Evolutionary conservation across 768 basidiomycete species (phyloP), one percentile per base, ranked within the genome.

Genomic region (Nidularia sp.): DNA sequence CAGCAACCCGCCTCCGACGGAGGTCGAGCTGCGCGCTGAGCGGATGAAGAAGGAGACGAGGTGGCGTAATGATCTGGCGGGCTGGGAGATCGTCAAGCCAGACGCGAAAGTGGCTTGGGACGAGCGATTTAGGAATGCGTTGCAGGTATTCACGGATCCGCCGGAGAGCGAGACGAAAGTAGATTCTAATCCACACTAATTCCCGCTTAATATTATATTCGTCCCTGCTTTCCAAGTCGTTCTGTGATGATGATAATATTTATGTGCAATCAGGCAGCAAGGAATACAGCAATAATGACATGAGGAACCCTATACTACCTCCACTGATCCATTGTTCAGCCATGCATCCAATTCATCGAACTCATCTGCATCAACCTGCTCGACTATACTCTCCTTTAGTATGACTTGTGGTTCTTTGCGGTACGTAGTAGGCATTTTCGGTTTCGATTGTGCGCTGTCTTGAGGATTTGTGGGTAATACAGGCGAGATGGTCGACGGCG

Each of bases 21-120:
- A 98, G 69, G 86, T 90, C 18, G 91, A 97, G 63, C 74, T 98
- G 52, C 82, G 88, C 44, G 86, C 86, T 36, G 93, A 98, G 70
- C 76, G 96, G 58, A 66, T 93, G 66, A 87, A 88, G 69, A 96
- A 94, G 70, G 96, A 98, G 71, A 66, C 84, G 58, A 75, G 83
- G 59, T 98, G 96, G 96, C 79, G 83, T 44, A 76, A 80, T 18
- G 89, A 95, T 60, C 70, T 88, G 50, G 76, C 76, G 48, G 94
- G 90, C 2, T 98, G 89, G 88, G 76, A 79, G 39, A 80, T 93
- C 50, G 74, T 95, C 50, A 76, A 82, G 51, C 83, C 85, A 2
- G 80, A 82, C 2, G 69, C 69, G 49, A 70, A 71, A 12, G 83
- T 89, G 9, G 75, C 75, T 22, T 98, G 93, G 93, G 88, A 94